Percentiles rank a stretch among this genome's conserved stretches.
These are phyloP conservation scores for Sorghum bicolor DNA, from an alignment of 176 grass and related monocot genomes.

Conservation along the genomic window DNA sequence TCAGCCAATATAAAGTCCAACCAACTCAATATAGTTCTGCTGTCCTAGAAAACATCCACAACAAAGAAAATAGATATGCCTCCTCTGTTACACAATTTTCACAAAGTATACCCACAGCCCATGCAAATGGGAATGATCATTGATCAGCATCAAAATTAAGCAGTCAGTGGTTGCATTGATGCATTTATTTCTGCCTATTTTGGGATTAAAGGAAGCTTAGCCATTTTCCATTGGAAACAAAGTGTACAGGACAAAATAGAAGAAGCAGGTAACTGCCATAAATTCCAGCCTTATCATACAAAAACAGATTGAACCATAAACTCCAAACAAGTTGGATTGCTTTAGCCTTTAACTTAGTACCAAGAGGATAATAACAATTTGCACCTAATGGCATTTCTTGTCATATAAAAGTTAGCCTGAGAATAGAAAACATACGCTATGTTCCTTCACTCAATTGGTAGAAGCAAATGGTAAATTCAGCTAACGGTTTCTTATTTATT, in stretches of 20 bases:
- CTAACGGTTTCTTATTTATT: neutral
- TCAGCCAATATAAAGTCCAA: neutral
- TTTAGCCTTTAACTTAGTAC: neutral
- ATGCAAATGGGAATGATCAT: neutral
- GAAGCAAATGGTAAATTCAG: neutral
- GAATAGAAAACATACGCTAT: neutral
- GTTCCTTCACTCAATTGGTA: neutral
- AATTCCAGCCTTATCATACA: neutral
- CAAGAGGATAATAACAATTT: neutral
- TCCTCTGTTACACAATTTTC: neutral
- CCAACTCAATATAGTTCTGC: neutral
- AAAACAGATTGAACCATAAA: neutral
- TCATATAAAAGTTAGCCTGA: neutral
- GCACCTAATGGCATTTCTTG: neutral
- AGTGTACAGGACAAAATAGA: neutral
- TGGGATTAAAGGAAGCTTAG: neutral
- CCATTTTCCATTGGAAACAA: neutral
- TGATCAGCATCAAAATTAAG: neutral
- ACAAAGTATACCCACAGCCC: constrained; percentile 5
- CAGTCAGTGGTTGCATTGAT: neutral
- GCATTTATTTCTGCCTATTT: neutral
- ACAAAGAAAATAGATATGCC: constrained; percentile 1
- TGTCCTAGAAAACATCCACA: constrained; percentile 3
- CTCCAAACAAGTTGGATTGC: neutral
- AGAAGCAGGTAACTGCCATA: neutral